Evolutionary conservation across 768 basidiomycete genomes (phyloP).

Genomic region (Mycena filopes): DNA sequence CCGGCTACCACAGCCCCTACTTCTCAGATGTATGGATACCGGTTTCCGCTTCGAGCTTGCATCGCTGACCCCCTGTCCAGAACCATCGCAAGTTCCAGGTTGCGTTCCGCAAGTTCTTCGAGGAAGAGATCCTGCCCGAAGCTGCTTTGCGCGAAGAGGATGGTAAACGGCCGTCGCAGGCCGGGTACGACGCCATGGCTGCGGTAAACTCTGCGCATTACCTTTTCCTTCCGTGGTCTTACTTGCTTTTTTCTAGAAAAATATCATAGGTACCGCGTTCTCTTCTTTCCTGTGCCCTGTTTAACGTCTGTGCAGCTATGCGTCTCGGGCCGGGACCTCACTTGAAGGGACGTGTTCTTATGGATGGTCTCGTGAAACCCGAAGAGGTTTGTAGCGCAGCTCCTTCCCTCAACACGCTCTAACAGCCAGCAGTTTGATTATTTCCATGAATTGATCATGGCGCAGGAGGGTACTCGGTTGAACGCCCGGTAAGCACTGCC

Average conservation of each 20-base stretch:
- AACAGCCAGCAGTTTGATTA: constrained; percentile 67
- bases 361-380: constrained; percentile 79
- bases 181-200: constrained; percentile 81
- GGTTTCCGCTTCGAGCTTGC: constrained; percentile 33
- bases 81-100: constrained; percentile 67
- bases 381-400: constrained; percentile 61
- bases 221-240: not conserved
- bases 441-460: constrained; percentile 83
- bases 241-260: no score
- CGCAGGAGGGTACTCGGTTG: constrained; percentile 75
- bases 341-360: constrained; percentile 77
- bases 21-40: constrained; percentile 68
- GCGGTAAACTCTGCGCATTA: constrained; percentile 40
- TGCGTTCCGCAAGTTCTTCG: constrained; percentile 75
- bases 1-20: constrained; percentile 77
- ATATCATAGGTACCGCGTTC: no score
- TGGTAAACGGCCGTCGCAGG: constrained; percentile 86
- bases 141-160: constrained; percentile 81
- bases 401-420: not conserved
- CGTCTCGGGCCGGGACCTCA: constrained; percentile 89
- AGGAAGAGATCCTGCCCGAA: constrained; percentile 71
- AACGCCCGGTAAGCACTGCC: constrained; percentile 45
- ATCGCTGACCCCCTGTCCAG: constrained; percentile 44
- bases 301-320: constrained; percentile 61
- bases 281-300: no score